Evolutionary conservation across 345 rosid genomes (phyloP).

Genomic region (Bruguiera sexangula): DNA sequence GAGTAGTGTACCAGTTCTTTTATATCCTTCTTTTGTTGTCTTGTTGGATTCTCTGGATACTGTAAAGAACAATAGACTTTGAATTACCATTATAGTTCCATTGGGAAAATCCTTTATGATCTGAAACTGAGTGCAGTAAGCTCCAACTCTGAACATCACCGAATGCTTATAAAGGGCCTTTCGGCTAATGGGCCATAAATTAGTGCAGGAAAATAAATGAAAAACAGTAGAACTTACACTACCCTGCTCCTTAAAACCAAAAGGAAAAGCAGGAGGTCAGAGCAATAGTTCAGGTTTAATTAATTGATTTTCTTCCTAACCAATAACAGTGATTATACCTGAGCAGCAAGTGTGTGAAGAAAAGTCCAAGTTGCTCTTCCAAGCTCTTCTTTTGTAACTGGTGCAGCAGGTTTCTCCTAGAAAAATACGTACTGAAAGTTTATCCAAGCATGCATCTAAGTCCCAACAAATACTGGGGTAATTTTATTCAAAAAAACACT

Average conservation of each 20-base stretch:
- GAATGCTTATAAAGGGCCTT: neutral
- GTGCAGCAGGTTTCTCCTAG: slow-evolving; percentile 57
- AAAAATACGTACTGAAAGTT: neutral
- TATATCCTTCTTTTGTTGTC: slow-evolving; percentile 88
- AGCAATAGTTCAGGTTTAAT: neutral
- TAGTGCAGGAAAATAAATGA: neutral
- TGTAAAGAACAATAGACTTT: slow-evolving; percentile 27
- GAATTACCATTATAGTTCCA: too few relatives aligned
- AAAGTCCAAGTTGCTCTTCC: slow-evolving; percentile 97
- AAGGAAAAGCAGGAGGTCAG: neutral
- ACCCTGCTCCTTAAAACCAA: neutral
- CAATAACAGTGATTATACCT: slow-evolving; percentile 42
- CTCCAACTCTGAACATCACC: neutral
- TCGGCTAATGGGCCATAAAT: neutral
- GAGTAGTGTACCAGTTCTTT: slow-evolving; percentile 69
- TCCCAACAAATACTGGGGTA: neutral
- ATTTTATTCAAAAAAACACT: neutral
- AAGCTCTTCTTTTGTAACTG: slow-evolving; percentile 87
- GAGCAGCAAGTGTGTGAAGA: slow-evolving; percentile 93
- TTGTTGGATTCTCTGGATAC: slow-evolving; percentile 97
- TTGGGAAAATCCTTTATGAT: too few relatives aligned
- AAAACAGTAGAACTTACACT: too few relatives aligned
- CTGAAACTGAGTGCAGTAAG: neutral
- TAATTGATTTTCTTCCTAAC: neutral
- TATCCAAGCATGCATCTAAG: neutral